Evolutionary conservation across 1,284 basidiomycete species (phyloP).

Genomic region (Mycena citricolor): DNA sequence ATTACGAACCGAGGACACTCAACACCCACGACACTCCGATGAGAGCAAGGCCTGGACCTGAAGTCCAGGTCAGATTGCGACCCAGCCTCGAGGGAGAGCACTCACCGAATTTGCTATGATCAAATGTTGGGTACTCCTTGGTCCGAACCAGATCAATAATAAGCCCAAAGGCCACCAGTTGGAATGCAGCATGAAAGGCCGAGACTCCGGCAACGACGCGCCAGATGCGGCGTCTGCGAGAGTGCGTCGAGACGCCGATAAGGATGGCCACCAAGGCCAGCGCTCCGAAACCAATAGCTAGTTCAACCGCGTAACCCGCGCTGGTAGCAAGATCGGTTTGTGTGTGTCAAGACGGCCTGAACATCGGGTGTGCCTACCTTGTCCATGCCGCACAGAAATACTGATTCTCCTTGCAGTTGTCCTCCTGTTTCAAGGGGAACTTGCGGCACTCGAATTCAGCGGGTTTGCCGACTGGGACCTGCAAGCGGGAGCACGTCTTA

Average conservation of each 20-base stretch:
- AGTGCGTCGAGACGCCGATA: slow-evolving; percentile 70
- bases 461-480: slow-evolving; percentile 49
- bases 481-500: slow-evolving; percentile 54
- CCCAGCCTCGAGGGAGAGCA: no score
- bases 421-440: slow-evolving; percentile 62
- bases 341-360: no score
- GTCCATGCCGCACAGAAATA: slow-evolving; percentile 67
- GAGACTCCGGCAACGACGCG: slow-evolving; percentile 64
- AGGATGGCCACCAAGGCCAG: slow-evolving; percentile 57
- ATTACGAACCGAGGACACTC: slow-evolving; percentile 51
- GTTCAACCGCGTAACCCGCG: slow-evolving; percentile 61
- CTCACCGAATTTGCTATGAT: slow-evolving; percentile 60
- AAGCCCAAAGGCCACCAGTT: slow-evolving; percentile 61
- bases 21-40: slow-evolving; percentile 62
- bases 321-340: slow-evolving; percentile 31
- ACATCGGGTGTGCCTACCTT: slow-evolving; percentile 3
- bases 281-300: slow-evolving; percentile 62
- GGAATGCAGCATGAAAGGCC: slow-evolving; percentile 62
- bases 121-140: slow-evolving; percentile 49
- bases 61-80: no score
- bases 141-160: slow-evolving; percentile 61
- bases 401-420: slow-evolving; percentile 59
- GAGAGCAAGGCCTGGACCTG: slow-evolving; percentile 28
- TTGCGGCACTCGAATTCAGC: slow-evolving; percentile 59
- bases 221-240: slow-evolving; percentile 72